phyloP scores from a whole-genome alignment of 441 rosid species.

The Gossypium laxum region DNA sequence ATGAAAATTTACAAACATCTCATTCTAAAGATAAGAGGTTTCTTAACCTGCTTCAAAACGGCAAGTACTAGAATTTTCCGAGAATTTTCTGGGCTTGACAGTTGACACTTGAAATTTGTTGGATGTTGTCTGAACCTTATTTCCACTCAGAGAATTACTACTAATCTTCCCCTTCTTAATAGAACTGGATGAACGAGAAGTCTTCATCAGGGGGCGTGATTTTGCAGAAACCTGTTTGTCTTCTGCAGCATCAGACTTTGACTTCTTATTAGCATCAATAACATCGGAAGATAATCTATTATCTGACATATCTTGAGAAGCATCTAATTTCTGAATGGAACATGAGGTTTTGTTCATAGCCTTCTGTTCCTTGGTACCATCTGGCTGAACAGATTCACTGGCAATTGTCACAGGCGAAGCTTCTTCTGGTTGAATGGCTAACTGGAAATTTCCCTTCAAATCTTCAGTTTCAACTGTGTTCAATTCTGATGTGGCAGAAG shows the following conservation, averaged over 20 bases:
- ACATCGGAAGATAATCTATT: conserved; percentile 33
- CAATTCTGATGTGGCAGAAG: conserved; percentile 25
- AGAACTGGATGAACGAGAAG: neutral
- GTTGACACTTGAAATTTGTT: conserved; percentile 42
- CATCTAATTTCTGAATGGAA: conserved; percentile 22
- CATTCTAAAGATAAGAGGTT: conserved; percentile 10
- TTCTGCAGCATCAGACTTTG: conserved; percentile 36
- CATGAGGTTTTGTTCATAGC: conserved; percentile 23
- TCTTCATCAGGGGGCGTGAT: conserved; percentile 26
- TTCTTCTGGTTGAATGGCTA: conserved; percentile 28
- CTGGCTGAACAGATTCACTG: conserved; percentile 31
- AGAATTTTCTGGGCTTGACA: conserved; percentile 47
- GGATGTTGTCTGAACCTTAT: conserved; percentile 43
- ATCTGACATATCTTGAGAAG: conserved; percentile 18
- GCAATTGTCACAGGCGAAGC: conserved; percentile 21
- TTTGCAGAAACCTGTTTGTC: conserved; percentile 39
- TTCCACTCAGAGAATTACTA: conserved; percentile 30
- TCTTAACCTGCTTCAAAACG: conserved; percentile 69
- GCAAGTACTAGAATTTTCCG: conserved; percentile 50
- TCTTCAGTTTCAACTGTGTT: conserved; percentile 26
- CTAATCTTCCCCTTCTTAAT: conserved; percentile 33
- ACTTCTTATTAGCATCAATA: conserved; percentile 28
- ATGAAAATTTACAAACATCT: neutral
- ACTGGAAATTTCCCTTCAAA: conserved; percentile 22
- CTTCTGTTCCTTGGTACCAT: conserved; percentile 33